phyloP scores from a whole-genome alignment of 345 rosid species.

The Salix caprea region DNA sequence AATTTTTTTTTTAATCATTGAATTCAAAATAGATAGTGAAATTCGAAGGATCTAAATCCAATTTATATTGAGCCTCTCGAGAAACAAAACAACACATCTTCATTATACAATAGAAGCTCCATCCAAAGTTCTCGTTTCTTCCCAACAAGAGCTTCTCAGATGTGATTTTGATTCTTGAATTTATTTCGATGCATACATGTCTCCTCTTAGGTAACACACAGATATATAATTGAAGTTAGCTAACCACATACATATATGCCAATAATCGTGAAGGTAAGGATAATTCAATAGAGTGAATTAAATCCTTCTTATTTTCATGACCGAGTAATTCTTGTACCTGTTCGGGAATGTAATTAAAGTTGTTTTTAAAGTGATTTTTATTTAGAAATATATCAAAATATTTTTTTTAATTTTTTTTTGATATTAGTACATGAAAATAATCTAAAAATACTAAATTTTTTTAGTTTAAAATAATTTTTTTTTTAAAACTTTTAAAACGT shows the following conservation, averaged over 20 bases:
- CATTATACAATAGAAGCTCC: not conserved
- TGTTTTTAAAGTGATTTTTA: no score
- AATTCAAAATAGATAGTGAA: not conserved
- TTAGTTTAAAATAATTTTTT: no score
- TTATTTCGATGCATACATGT: not conserved
- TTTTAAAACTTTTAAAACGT: no score
- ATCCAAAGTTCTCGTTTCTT: not conserved
- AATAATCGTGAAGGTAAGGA: not conserved
- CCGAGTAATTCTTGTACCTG: not conserved
- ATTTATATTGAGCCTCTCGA: not conserved
- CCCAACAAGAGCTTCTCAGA: not conserved
- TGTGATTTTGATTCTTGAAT: not conserved
- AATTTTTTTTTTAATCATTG: no score
- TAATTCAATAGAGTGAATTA: not conserved
- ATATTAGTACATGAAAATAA: no score
- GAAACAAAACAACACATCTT: not conserved
- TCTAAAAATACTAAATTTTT: no score
- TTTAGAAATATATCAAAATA: no score
- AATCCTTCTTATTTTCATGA: not conserved
- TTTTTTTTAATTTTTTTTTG: no score
- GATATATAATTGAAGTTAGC: not conserved
- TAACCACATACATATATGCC: not conserved
- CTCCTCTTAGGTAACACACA: not conserved
- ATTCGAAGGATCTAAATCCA: not conserved
- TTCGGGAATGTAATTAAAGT: accelerated